A percentile compares a stretch with the other conserved stretches of the same genome.
Evolutionary conservation across 495 filamentous ascomycete species (phyloP).

Genomic region (Elasticomyces elasticus): DNA sequence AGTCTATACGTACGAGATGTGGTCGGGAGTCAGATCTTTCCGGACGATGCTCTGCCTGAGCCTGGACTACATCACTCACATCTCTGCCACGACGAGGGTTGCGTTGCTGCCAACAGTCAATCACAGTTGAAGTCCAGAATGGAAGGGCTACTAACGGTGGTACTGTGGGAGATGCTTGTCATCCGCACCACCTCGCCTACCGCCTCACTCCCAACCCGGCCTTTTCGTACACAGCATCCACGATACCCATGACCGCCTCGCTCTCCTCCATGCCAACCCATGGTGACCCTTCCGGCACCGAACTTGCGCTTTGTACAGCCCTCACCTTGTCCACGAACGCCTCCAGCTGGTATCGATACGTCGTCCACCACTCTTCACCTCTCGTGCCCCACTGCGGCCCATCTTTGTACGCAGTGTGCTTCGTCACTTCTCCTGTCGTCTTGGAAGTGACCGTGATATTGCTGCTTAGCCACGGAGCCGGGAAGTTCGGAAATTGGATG

Average conservation of each 20-base stretch:
- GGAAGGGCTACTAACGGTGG: too few relatives aligned
- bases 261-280: constrained; percentile 29
- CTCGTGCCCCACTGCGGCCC: constrained; percentile 24
- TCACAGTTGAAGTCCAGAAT: too few relatives aligned
- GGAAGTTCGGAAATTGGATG: constrained; percentile 33
- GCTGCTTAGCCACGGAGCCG: constrained; percentile 35
- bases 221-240: constrained; percentile 30
- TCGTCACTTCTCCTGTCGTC: constrained; percentile 22
- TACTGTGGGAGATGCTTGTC: too few relatives aligned
- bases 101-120: too few relatives aligned
- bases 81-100: too few relatives aligned
- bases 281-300: background rate
- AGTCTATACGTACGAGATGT: too few relatives aligned
- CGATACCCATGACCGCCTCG: constrained; percentile 26
- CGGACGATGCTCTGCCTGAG: too few relatives aligned
- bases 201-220: constrained; percentile 20
- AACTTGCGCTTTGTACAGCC: constrained; percentile 17
- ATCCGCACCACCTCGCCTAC: too few relatives aligned
- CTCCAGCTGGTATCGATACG: constrained; percentile 32
- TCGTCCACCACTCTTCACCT: constrained; percentile 27
- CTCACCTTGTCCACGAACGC: constrained; percentile 29
- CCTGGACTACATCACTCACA: too few relatives aligned
- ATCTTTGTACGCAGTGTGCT: constrained; percentile 21
- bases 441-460: constrained; percentile 32
- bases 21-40: too few relatives aligned